Conservation (phyloP, 345 rosid genomes). For the Pistacia vera region DNA sequence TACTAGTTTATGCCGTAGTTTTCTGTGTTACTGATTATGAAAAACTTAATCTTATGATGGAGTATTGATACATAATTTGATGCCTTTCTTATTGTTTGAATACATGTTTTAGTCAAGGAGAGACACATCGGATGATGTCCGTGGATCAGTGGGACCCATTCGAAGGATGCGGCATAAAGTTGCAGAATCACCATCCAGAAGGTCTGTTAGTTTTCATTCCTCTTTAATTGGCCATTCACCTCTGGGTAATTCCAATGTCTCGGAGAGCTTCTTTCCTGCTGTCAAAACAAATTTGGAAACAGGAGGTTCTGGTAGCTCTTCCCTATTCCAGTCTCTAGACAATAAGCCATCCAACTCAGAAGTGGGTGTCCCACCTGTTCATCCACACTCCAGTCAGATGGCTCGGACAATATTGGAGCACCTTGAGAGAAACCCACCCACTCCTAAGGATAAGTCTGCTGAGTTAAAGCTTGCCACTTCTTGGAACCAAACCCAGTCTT, state of each 20-base stretch:
- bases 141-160: slow-evolving; percentile 76
- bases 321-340: slow-evolving; percentile 34
- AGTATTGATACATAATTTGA: slow-evolving; percentile 14
- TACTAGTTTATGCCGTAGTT: background rate
- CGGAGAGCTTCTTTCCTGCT: slow-evolving; percentile 34
- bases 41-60: slow-evolving; percentile 7
- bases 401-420: slow-evolving; percentile 81
- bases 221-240: slow-evolving; percentile 35
- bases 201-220: slow-evolving; percentile 43
- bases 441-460: slow-evolving; percentile 65
- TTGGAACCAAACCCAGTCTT: slow-evolving; percentile 49
- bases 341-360: slow-evolving; percentile 43
- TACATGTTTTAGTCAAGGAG: slow-evolving; percentile 43
- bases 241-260: slow-evolving; percentile 36
- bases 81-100: slow-evolving; percentile 17
- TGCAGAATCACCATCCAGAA: slow-evolving; percentile 36
- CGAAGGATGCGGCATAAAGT: slow-evolving; percentile 52
- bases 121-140: slow-evolving; percentile 37
- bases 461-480: slow-evolving; percentile 76
- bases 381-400: slow-evolving; percentile 72
- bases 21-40: slow-evolving; percentile 7
- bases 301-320: slow-evolving; percentile 42
- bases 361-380: slow-evolving; percentile 54
- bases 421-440: slow-evolving; percentile 66
- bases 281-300: slow-evolving; percentile 45